Evolutionary conservation across 2,329 filamentous ascomycete genomes (phyloP).

Genomic region (Phaeosphaeria sp.): DNA sequence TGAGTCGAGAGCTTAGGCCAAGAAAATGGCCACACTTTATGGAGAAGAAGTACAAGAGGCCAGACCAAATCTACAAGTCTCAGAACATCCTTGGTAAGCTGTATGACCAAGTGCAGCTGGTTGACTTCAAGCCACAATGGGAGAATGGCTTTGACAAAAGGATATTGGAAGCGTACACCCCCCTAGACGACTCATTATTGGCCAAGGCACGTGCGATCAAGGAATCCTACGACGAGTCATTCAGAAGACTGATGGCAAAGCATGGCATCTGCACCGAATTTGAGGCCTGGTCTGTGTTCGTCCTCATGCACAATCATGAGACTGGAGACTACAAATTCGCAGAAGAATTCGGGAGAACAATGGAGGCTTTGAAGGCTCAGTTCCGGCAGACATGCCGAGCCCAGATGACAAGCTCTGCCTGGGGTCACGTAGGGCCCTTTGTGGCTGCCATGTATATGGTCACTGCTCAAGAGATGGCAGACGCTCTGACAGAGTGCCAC

Average conservation of each 20-base stretch:
- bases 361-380: constrained; percentile 69
- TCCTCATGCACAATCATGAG: constrained; percentile 75
- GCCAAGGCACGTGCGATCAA: constrained; percentile 72
- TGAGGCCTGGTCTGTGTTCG: constrained; percentile 88
- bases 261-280: constrained; percentile 86
- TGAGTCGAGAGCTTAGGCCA: constrained; percentile 68
- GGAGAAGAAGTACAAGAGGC: constrained; percentile 66
- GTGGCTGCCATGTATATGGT: constrained; percentile 88
- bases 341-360: constrained; percentile 78
- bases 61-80: constrained; percentile 68
- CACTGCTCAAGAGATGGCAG: constrained; percentile 73
- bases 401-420: constrained; percentile 54
- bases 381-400: constrained; percentile 74
- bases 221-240: constrained; percentile 74
- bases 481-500: constrained; percentile 62
- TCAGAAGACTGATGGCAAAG: constrained; percentile 84
- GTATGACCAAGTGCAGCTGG: constrained; percentile 75
- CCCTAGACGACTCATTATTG: constrained; percentile 64
- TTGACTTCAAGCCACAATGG: constrained; percentile 77
- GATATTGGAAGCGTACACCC: constrained; percentile 69
- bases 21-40: constrained; percentile 84
- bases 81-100: constrained; percentile 77
- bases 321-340: constrained; percentile 84
- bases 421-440: constrained; percentile 67
- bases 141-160: constrained; percentile 76